Evolutionary conservation across 2,329 filamentous ascomycete species (phyloP).

Genomic region (Cladosporium sp.): DNA sequence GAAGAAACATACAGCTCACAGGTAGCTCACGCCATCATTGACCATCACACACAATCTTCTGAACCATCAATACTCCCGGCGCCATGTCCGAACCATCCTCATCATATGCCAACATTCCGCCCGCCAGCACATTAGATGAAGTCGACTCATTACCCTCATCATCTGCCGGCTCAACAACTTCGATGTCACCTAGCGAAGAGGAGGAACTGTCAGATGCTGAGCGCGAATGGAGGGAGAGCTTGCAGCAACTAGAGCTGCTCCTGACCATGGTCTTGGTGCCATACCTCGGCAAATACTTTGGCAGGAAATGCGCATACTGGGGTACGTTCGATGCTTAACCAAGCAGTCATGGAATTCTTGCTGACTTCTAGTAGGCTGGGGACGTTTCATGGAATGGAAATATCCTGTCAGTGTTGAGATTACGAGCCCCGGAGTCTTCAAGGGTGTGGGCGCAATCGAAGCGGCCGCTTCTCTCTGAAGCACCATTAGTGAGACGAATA

Average conservation of each 20-base stretch:
- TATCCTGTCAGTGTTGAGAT: conserved; percentile 71
- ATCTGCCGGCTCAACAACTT: conserved; percentile 45
- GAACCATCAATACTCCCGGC: background rate
- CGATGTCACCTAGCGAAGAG: conserved; percentile 41
- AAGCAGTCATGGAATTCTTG: background rate
- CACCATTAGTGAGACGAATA: background rate
- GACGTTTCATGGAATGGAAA: conserved; percentile 90
- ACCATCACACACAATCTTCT: too few relatives aligned
- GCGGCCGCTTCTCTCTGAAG: conserved; percentile 40
- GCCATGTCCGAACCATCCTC: conserved; percentile 46
- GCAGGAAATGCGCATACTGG: conserved; percentile 93
- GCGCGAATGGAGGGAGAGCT: conserved; percentile 86
- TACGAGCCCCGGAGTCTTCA: conserved; percentile 44
- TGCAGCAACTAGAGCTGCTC: conserved; percentile 89
- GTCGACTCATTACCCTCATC: conserved; percentile 50
- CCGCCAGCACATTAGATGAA: conserved; percentile 33
- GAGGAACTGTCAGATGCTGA: conserved; percentile 77
- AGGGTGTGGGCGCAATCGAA: conserved; percentile 42
- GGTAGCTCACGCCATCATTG: too few relatives aligned
- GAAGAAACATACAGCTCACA: too few relatives aligned
- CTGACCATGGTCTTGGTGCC: conserved; percentile 93
- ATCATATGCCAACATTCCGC: conserved; percentile 46
- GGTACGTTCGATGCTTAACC: conserved; percentile 56
- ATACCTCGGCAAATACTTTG: conserved; percentile 91
- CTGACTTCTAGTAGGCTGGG: conserved; percentile 65